phyloP scores from a whole-genome alignment of 1,284 basidiomycete species.

The Irpex lacteus region DNA sequence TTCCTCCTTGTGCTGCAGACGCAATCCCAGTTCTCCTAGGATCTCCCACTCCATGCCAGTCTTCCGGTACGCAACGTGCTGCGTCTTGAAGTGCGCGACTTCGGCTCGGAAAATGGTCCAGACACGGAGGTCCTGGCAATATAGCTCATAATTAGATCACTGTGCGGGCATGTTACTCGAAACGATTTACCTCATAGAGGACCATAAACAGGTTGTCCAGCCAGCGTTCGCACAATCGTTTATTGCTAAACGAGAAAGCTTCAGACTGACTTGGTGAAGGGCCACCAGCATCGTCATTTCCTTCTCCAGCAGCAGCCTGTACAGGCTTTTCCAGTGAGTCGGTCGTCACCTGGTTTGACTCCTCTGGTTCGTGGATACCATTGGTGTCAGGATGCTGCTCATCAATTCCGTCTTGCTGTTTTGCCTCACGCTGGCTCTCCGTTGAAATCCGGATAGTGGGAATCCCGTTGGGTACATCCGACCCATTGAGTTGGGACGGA shows the following conservation, averaged over 20 bases:
- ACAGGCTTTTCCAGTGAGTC: conserved; percentile 56
- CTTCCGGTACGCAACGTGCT: conserved; percentile 95
- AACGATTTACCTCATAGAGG: conserved; percentile 77
- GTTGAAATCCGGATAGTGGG: conserved; percentile 90
- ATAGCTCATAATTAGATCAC: not conserved
- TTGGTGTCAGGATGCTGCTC: conserved; percentile 18
- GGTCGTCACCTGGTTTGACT: conserved; percentile 29
- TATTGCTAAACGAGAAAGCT: conserved; percentile 91
- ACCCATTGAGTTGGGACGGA: conserved; percentile 13
- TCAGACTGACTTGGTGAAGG: conserved; percentile 40
- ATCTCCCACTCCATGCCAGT: conserved; percentile 99
- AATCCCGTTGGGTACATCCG: conserved; percentile 41
- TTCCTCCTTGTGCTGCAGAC: conserved; percentile 96
- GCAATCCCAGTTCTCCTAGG: conserved; percentile 88
- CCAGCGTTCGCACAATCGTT: conserved; percentile 96
- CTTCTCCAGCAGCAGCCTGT: conserved; percentile 52
- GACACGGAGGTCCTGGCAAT: conserved; percentile 85
- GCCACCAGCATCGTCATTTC: conserved; percentile 35
- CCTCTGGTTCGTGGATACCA: conserved; percentile 19
- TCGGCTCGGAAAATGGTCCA: conserved; percentile 99
- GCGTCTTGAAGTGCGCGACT: conserved; percentile 98
- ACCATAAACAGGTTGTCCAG: conserved; percentile 99
- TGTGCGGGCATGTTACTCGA: not conserved
- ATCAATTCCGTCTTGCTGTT: conserved; percentile 28
- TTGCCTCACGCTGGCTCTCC: conserved; percentile 65